phyloP scores from a whole-genome alignment of 495 filamentous ascomycete species.

The Annulohypoxylon stygium region DNA sequence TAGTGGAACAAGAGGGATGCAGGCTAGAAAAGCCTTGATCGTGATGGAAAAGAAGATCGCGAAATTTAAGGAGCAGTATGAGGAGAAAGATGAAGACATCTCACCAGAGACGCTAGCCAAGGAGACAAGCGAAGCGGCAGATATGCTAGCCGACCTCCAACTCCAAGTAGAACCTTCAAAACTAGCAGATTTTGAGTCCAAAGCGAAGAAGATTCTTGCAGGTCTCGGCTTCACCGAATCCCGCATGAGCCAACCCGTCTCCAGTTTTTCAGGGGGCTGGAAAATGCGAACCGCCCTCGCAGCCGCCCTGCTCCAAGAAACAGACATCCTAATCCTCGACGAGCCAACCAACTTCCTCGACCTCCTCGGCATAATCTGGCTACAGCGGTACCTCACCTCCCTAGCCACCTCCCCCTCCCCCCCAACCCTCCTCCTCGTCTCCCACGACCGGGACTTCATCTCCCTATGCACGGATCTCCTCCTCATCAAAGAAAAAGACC shows the following conservation, averaged over 20 bases:
- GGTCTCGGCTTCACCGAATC: slow-evolving; percentile 80
- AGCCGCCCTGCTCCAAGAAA: slow-evolving; percentile 73
- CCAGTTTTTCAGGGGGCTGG: slow-evolving; percentile 82
- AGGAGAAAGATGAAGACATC: slow-evolving; percentile 67
- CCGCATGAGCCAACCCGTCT: slow-evolving; percentile 67
- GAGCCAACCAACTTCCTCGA: slow-evolving; percentile 91
- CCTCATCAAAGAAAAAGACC: slow-evolving; percentile 74
- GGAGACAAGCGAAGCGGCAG: slow-evolving; percentile 73
- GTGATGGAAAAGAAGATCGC: slow-evolving; percentile 73
- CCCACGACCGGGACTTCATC: slow-evolving; percentile 83
- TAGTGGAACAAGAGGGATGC: slow-evolving; percentile 78
- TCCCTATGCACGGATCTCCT: slow-evolving; percentile 81
- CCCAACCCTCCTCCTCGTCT: slow-evolving; percentile 76
- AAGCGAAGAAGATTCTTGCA: slow-evolving; percentile 72
- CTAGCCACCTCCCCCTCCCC: slow-evolving; percentile 56
- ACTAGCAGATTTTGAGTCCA: slow-evolving; percentile 66
- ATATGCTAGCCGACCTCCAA: slow-evolving; percentile 73
- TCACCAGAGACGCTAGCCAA: slow-evolving; percentile 64
- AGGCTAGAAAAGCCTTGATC: slow-evolving; percentile 77
- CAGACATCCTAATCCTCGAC: slow-evolving; percentile 85
- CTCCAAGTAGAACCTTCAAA: slow-evolving; percentile 67
- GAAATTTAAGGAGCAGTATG: slow-evolving; percentile 65
- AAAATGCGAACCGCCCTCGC: slow-evolving; percentile 79
- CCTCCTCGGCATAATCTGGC: slow-evolving; percentile 84
- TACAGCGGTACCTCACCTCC: slow-evolving; percentile 74